These are phyloP conservation scores for Trichoderma sp. DNA, from an alignment of 2,329 filamentous ascomycete genomes.

Conservation along the genomic window DNA sequence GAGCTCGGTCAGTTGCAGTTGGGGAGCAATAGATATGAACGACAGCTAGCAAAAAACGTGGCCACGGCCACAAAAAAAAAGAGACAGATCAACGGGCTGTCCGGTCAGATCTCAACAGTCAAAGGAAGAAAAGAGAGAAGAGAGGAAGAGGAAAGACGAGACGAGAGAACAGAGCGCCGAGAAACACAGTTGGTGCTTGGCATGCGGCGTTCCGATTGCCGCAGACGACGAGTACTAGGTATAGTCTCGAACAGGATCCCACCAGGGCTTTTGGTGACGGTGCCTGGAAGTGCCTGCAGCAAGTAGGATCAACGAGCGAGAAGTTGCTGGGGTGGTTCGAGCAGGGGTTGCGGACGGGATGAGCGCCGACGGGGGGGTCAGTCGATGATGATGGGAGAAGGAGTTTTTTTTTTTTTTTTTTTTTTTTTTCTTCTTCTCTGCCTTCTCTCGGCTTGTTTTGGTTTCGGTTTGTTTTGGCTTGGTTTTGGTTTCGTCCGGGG, in stretches of 20 bases:
- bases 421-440: too few relatives aligned
- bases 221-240: neutral
- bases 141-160: neutral
- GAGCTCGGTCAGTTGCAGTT: slow-evolving; percentile 15
- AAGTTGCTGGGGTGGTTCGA: slow-evolving; percentile 8
- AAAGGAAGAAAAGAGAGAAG: neutral
- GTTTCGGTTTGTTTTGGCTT: neutral
- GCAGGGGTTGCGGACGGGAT: slow-evolving; percentile 10
- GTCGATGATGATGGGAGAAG: slow-evolving; percentile 4
- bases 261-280: slow-evolving; percentile 14
- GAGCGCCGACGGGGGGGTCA: slow-evolving; percentile 2
- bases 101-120: neutral
- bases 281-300: slow-evolving; percentile 19
- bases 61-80: neutral
- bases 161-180: neutral
- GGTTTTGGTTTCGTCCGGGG: neutral
- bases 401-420: neutral
- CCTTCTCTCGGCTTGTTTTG: neutral
- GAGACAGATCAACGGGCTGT: neutral
- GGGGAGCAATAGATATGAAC: neutral
- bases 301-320: slow-evolving; percentile 13
- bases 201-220: slow-evolving; percentile 12
- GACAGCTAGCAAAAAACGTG: neutral
- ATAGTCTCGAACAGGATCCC: slow-evolving; percentile 16
- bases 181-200: slow-evolving; percentile 1